Conservation (phyloP, 805 yeast genomes). For the Cyberlindnera bimundalis region DNA sequence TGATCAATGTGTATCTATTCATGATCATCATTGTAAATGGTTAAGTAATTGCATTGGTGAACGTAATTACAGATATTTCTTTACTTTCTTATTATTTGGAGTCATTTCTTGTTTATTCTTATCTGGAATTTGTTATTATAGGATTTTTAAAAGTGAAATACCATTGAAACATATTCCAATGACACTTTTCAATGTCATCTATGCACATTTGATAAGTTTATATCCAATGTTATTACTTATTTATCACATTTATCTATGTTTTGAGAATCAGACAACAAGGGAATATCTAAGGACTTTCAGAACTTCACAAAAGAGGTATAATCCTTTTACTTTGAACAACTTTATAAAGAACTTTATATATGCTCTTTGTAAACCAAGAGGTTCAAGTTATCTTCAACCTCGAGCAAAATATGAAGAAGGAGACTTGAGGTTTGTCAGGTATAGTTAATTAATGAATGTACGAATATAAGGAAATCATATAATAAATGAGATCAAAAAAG, state of each 20-base stretch:
- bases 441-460: too few relatives aligned
- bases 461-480: too few relatives aligned
- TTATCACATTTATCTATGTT: constrained; percentile 52
- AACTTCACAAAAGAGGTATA: constrained; percentile 28
- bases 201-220: constrained; percentile 40
- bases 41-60: constrained; percentile 75
- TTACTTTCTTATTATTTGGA: constrained; percentile 43
- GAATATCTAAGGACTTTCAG: constrained; percentile 57
- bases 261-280: constrained; percentile 65
- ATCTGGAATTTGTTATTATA: constrained; percentile 32
- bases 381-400: constrained; percentile 32
- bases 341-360: constrained; percentile 30
- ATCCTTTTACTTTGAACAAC: constrained; percentile 37
- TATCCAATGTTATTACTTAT: constrained; percentile 55
- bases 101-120: constrained; percentile 31
- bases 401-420: constrained; percentile 31
- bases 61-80: constrained; percentile 62
- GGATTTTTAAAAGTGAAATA: constrained; percentile 27
- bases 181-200: constrained; percentile 51
- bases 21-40: constrained; percentile 47
- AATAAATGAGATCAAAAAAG: too few relatives aligned
- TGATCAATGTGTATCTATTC: constrained; percentile 49
- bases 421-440: constrained; percentile 37
- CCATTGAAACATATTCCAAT: constrained; percentile 35
- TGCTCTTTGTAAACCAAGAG: constrained; percentile 38